phyloP scores from a whole-genome alignment of 768 basidiomycete genomes.

The Lentinula edodes region DNA sequence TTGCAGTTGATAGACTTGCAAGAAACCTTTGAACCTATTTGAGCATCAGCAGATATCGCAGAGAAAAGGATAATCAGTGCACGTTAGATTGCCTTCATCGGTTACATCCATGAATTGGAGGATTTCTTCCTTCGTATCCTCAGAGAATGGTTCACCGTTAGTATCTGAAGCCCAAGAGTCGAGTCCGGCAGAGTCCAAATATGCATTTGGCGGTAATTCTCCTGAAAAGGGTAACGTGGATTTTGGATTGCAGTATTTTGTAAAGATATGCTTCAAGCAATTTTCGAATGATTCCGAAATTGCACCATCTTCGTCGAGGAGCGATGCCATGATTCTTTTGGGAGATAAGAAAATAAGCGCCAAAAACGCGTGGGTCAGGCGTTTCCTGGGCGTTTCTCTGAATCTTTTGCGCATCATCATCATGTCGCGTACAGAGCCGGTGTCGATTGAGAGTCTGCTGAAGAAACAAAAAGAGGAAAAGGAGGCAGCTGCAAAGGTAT shows the following conservation, averaged over 20 bases:
- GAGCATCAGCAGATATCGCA: background rate
- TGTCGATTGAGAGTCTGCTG: conserved; percentile 85
- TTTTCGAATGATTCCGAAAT: conserved; percentile 58
- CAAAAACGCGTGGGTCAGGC: conserved; percentile 16
- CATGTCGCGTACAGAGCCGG: conserved; percentile 62
- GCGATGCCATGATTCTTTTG: conserved; percentile 29
- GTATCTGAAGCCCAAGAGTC: conserved; percentile 78
- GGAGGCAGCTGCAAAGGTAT: conserved; percentile 85
- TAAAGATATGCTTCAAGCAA: conserved; percentile 73
- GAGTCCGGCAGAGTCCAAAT: conserved; percentile 52
- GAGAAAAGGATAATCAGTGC: background rate
- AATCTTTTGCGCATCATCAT: conserved; percentile 3
- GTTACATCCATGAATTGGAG: conserved; percentile 71
- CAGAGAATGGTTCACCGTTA: conserved; percentile 74
- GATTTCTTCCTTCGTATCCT: conserved; percentile 75
- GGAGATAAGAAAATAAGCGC: conserved; percentile 45
- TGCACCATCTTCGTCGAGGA: conserved; percentile 67
- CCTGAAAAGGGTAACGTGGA: conserved; percentile 22
- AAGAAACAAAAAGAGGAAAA: conserved; percentile 85
- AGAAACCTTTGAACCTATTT: conserved; percentile 67
- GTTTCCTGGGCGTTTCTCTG: conserved; percentile 13
- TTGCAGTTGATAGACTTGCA: conserved; percentile 82
- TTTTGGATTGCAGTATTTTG: conserved; percentile 64
- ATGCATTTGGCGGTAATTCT: conserved; percentile 37
- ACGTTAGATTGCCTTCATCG: conserved; percentile 71